Base-by-base conservation (phyloP, 805 yeast species). In the Wickerhamiella azyma region DNA sequence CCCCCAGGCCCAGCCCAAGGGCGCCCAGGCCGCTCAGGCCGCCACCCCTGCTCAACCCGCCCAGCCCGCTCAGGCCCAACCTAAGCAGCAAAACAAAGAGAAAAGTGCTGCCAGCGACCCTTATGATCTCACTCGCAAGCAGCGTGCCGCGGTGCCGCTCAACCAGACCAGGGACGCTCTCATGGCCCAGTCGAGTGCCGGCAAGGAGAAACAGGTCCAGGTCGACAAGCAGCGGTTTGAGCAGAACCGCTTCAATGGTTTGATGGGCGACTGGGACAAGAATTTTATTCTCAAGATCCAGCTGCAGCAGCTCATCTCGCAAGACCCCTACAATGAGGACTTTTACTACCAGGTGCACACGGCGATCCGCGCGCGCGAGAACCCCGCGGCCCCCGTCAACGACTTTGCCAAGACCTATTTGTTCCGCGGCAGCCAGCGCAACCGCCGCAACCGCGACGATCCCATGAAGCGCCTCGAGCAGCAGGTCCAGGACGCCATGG, bases 401-500 rank as follows among this genome's bases (percentile, higher is more conserved):
- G 75, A 82, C n/a, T 81, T 88, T 68, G 96, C 96, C 6, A 84
- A 84, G 60, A 92, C 94, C 10, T 88, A 88, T 58, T 68, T 86
- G 59, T 92, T 85, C 58, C 94, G 82, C 61, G 80, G 94, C 48
- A 94, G 95, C 44, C 94, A 85, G 64, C 76, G 92, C 64, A 68
- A 84, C 47, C 56, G 65, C 39, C 54, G 67, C 33, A 32, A 56
- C 46, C 47, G 62, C 35, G 94, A 85, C 63, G 78, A 85, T 53
- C 96, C 95, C 1, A 71, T 88, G 57, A 95, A 85, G 68, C 79
- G 96, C 70, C 85, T 92, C 95, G 96, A 89, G 66, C 95, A 86
- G 62, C 97, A 89, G 67, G 95, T 89, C 45, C 94, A 86, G 59
- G 85, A 83, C 58, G 97, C 97, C 13, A 96, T 89, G 14, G 83